These are phyloP conservation scores for Glutinoglossum americanum DNA, from an alignment of 495 filamentous ascomycete genomes.

Conservation along the genomic window DNA sequence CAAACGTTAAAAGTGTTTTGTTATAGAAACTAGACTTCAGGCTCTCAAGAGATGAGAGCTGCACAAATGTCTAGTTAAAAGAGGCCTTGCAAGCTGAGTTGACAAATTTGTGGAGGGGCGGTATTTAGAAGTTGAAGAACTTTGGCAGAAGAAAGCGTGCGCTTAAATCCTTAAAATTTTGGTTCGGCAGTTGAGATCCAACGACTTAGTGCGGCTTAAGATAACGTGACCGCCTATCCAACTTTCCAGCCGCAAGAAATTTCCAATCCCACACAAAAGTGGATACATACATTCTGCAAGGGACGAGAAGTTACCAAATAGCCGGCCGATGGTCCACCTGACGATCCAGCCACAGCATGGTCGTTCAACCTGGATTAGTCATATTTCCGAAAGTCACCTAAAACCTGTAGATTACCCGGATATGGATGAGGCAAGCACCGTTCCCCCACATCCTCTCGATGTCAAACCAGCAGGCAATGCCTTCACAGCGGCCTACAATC, in stretches of 20 bases:
- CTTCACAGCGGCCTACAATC: conserved; percentile 39
- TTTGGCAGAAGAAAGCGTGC: neutral
- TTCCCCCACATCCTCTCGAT: conserved; percentile 64
- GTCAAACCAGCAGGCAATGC: conserved; percentile 82
- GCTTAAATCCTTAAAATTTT: neutral
- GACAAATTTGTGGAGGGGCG: neutral
- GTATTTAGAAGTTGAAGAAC: neutral
- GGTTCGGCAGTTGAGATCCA: neutral
- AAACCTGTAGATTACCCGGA: conserved; percentile 1
- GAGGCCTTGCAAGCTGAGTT: neutral
- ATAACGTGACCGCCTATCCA: neutral
- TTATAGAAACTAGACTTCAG: neutral
- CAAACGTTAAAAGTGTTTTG: neutral
- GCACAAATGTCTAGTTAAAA: neutral
- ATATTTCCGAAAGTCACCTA: neutral
- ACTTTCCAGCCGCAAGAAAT: neutral
- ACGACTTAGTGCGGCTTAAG: neutral
- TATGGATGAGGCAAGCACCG: conserved; percentile 17
- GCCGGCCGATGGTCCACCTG: neutral
- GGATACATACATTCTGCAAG: neutral
- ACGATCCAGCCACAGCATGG: neutral
- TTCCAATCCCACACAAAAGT: neutral
- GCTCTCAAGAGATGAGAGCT: neutral
- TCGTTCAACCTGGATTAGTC: neutral
- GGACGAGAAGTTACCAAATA: neutral